phyloP scores from a whole-genome alignment of 805 yeast species.

The Yamadazyma philogaea region DNA sequence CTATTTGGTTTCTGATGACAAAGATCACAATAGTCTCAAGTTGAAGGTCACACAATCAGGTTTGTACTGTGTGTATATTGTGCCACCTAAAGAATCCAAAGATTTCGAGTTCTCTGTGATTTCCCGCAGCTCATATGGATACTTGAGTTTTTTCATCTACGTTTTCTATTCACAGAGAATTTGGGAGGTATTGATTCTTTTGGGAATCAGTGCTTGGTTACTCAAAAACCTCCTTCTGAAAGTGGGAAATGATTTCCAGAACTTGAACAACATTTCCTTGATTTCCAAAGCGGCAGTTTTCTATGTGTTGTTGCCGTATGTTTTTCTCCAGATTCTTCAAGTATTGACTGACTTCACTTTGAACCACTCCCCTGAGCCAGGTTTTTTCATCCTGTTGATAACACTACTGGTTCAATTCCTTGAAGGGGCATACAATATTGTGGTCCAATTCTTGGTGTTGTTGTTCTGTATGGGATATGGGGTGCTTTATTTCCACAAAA shows the following conservation, averaged over 20 bases:
- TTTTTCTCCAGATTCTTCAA: constrained; percentile 4
- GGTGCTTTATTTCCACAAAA: constrained; percentile 26
- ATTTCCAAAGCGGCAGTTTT: constrained; percentile 28
- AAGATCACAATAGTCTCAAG: constrained; percentile 7
- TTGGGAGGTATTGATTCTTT: constrained; percentile 16
- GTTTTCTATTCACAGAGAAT: constrained; percentile 16
- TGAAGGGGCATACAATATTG: constrained; percentile 11
- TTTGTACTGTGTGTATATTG: constrained; percentile 29
- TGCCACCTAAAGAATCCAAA: constrained; percentile 17
- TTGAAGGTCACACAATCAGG: constrained; percentile 23
- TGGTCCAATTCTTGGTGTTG: constrained; percentile 17
- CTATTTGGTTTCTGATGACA: not conserved
- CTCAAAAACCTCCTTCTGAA: constrained; percentile 24
- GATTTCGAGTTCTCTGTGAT: constrained; percentile 18
- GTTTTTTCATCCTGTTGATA: not conserved
- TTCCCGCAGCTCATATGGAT: constrained; percentile 24
- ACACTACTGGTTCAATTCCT: not conserved
- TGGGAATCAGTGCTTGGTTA: constrained; percentile 19
- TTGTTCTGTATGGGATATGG: constrained; percentile 37
- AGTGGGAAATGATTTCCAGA: constrained; percentile 25
- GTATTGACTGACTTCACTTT: constrained; percentile 3
- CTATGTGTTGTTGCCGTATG: constrained; percentile 22
- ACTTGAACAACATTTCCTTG: constrained; percentile 26
- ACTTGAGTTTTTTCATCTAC: constrained; percentile 20
- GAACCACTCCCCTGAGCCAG: constrained; percentile 6